phyloP scores from a whole-genome alignment of 345 rosid genomes.

The Aegle marmelos region DNA sequence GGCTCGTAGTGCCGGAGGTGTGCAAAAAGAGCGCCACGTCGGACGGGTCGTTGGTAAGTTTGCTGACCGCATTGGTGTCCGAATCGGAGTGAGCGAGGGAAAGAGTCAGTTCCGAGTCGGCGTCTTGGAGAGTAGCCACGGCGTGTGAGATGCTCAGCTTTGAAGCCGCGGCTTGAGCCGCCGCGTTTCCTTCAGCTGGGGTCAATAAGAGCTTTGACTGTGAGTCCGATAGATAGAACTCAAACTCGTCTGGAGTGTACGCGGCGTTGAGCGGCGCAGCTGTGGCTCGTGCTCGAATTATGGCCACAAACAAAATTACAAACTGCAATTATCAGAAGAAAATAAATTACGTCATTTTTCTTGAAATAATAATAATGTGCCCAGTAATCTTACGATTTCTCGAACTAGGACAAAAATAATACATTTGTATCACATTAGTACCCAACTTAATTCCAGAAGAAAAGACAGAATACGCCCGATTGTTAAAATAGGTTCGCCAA shows the following conservation, averaged over 20 bases:
- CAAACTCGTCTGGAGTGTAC: conserved; percentile 68
- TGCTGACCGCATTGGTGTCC: conserved; percentile 13
- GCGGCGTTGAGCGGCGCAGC: conserved; percentile 72
- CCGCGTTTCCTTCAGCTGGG: conserved; percentile 37
- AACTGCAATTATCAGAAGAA: conserved; percentile 1
- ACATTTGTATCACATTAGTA: neutral
- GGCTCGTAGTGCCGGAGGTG: conserved; percentile 78
- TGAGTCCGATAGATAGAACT: conserved; percentile 71
- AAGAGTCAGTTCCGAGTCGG: conserved; percentile 30
- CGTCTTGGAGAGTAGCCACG: conserved; percentile 30
- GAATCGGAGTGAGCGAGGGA: conserved; percentile 26
- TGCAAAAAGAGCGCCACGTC: conserved; percentile 70
- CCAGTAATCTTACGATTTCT: neutral
- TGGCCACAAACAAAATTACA: conserved; percentile 39
- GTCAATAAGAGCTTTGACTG: conserved; percentile 59
- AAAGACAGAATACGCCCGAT: too few relatives aligned
- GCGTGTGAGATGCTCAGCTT: conserved; percentile 54
- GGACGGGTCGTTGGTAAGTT: conserved; percentile 45
- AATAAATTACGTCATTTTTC: neutral
- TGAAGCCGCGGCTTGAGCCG: conserved; percentile 62
- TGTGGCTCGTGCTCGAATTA: conserved; percentile 50
- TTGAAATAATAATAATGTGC: neutral
- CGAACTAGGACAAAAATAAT: too few relatives aligned
- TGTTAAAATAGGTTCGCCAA: too few relatives aligned
- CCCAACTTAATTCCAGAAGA: neutral